Base-by-base conservation (phyloP, 768 basidiomycete genomes). In the Tylopilus balloui region DNA sequence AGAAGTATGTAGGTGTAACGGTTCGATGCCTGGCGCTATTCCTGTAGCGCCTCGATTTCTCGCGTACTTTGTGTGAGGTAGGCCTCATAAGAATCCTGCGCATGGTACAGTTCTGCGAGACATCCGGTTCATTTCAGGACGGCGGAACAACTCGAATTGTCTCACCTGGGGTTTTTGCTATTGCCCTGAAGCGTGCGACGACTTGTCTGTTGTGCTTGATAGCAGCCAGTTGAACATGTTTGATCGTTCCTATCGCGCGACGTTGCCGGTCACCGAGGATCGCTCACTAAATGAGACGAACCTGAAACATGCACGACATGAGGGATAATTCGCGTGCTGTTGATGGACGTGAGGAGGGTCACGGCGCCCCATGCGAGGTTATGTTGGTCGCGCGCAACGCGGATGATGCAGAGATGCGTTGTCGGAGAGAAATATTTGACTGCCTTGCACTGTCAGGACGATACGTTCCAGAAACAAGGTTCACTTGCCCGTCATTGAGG, bases 351-450 rank as follows among this genome's bases (percentile, higher is more conserved):
- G 40, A 95, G 62, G 14, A 93, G 69, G 0, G 88, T 88, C 17
- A 91, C 60, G 0, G 83, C 87, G 0, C 80, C 90, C 88, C 88
- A 90, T 0, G 88, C 86, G 29, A 86, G 78, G 4, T 76, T 78
- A 60, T 90, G 82, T 50, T 88, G 87, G 43, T 90, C 88, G 45
- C 92, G 74, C 25, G 85, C 85, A 24, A 92, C 87, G 36, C 92
- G 86, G 36, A 94, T 79, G 60, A 95, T 92, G 58, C 86, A 89
- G 0, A 93, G 73, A 54, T 84, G 83, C 3, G 91, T 94, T 13
- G 77, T 77, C 0, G 90, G 86, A 0, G 92, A 93, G 56, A 83
- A 89, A 59, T 94, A 94, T 65, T 92, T 91, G 48, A 94, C 92
- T 93, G 57, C 36, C 27, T 6, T 10, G 2, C 25, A 17, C 4